Percentiles rank a stretch among this genome's conserved stretches.
Conservation (phyloP, 2,329 filamentous ascomycete genomes). For the Xylaria sp. region DNA sequence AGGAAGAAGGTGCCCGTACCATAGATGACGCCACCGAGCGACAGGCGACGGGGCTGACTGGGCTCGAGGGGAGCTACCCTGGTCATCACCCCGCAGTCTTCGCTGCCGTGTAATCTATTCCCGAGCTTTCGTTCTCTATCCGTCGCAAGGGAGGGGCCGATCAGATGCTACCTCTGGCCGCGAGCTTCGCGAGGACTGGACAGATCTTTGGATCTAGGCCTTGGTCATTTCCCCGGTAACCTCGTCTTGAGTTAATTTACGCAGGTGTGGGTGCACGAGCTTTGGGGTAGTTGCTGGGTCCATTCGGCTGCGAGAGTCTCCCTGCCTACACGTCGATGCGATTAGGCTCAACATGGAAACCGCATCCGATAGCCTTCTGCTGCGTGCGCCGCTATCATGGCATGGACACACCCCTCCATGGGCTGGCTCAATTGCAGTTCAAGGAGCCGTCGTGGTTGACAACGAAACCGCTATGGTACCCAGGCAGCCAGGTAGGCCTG, state of each 20-base stretch:
- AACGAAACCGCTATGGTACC: constrained; percentile 2
- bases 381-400: constrained; percentile 8
- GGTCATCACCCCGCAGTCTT: neutral
- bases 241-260: constrained; percentile 26
- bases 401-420: too few relatives aligned
- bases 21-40: neutral
- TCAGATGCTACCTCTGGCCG: constrained; percentile 1
- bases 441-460: constrained; percentile 1
- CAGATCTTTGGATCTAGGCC: constrained; percentile 23
- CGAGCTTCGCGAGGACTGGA: constrained; percentile 20
- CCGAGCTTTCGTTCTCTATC: neutral
- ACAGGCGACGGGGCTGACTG: neutral
- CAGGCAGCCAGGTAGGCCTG: constrained; percentile 15
- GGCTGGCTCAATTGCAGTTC: neutral
- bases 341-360: constrained; percentile 23
- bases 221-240: constrained; percentile 25
- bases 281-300: constrained; percentile 5
- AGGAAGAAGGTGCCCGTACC: neutral
- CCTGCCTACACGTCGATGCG: constrained; percentile 13
- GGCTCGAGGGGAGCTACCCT: neutral
- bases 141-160: neutral
- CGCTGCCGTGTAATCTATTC: neutral
- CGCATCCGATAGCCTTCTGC: constrained; percentile 20
- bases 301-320: neutral
- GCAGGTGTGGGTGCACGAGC: constrained; percentile 20